Evolutionary conservation across 164 flowering plant species (phyloP).

Genomic region (Sedum album): DNA sequence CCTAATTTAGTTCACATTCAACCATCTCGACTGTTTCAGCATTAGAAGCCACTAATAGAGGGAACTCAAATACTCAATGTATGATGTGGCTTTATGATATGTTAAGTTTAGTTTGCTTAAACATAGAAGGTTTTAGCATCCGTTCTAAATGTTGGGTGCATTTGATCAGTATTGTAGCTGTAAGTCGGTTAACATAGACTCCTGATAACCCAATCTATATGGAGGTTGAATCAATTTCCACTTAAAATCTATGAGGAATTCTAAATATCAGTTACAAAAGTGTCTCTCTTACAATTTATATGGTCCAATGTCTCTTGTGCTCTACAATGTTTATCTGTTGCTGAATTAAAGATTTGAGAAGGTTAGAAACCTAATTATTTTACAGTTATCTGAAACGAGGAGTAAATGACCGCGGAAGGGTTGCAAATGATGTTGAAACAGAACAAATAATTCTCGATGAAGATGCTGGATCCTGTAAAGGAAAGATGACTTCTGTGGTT

Average conservation of each 20-base stretch:
- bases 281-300: background rate
- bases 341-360: constrained; percentile 9
- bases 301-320: background rate
- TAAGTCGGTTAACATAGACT: background rate
- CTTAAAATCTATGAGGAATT: background rate
- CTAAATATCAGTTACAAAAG: background rate
- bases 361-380: background rate
- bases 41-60: background rate
- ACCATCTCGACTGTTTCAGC: background rate
- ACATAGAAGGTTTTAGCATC: background rate
- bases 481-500: constrained; percentile 95
- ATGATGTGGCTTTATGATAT: background rate
- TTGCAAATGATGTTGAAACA: constrained; percentile 98
- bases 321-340: constrained; percentile 1
- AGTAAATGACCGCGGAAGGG: constrained; percentile 96
- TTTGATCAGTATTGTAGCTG: background rate
- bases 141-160: background rate
- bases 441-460: constrained; percentile 95
- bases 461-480: constrained; percentile 84
- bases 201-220: background rate
- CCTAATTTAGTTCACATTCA: background rate
- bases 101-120: background rate
- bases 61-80: background rate
- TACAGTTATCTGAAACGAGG: constrained; percentile 91
- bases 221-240: background rate